A percentile compares a stretch with the other conserved stretches of the same genome.
Conservation (phyloP, 2,329 filamentous ascomycete species). For the Orbilia quercus region DNA sequence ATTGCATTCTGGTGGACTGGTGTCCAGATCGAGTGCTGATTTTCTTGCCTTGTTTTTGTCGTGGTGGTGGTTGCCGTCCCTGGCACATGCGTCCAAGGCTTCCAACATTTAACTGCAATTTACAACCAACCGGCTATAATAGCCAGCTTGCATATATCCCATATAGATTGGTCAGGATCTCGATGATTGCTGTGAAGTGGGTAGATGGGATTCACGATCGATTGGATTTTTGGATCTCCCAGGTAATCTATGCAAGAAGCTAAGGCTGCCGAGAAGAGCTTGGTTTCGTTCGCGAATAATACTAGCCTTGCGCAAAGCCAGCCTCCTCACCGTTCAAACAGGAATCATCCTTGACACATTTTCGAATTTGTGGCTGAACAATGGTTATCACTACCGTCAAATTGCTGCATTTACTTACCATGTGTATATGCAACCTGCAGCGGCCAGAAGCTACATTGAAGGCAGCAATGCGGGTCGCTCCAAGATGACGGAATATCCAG, state of each 20-base stretch:
- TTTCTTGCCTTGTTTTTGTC: not conserved
- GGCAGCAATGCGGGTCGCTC: slow-evolving; percentile 16
- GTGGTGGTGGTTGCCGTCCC: not conserved
- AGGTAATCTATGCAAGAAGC: no score
- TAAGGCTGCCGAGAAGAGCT: no score
- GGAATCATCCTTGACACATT: no score
- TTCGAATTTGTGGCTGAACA: no score
- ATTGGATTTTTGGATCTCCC: no score
- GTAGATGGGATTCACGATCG: not conserved
- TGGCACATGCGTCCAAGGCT: not conserved
- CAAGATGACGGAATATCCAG: slow-evolving; percentile 20
- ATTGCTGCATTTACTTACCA: no score
- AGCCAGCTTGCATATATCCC: no score
- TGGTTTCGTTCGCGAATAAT: no score
- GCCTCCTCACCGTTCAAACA: no score
- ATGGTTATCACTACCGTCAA: no score
- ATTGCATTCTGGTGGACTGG: not conserved
- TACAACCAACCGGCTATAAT: slow-evolving; percentile 12
- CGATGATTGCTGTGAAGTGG: not conserved
- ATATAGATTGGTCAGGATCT: not conserved
- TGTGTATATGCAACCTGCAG: not conserved
- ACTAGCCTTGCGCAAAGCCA: no score
- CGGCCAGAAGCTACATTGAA: slow-evolving; percentile 14
- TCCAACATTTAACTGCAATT: slow-evolving; percentile 19
- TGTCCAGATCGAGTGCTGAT: slow-evolving; percentile 25